Evolutionary conservation across 2,329 filamentous ascomycete genomes (phyloP), one percentile per base, ranked within the genome.

Genomic region (Orbilia brochopaga): DNA sequence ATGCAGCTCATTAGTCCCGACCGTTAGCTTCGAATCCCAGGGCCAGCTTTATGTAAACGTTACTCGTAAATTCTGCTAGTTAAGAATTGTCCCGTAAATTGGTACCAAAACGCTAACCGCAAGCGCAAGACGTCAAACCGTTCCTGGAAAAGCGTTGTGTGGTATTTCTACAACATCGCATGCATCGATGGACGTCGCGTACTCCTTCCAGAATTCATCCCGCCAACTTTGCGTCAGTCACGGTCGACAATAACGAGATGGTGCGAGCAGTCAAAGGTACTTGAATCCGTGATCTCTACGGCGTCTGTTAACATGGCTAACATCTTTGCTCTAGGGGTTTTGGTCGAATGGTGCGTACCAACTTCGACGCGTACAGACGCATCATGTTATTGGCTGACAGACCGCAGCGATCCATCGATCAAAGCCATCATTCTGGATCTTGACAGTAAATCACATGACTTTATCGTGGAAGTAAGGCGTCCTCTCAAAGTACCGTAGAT

Each of bases 391-490:
- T n/a, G 8, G 37, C 15, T 11, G 11, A 32, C 50, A 11, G 23
- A 30, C 50, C 35, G 35, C 7, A 74, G 76, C 62, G 76, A 77
- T 56, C 76, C 76, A 44, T 76, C 75, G 4, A 77, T 77, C 73
- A 77, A 77, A 61, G 76, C 76, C 24, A 77, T 77, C 48, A 76
- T 77, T 35, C 66, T 77, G 27, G 76, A 77, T 44, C 74, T 77
- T 27, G 76, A 77, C 23, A 73, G 73, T 30, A 75, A 76, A 56
- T 69, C 70, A 17, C 75, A 76, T 62, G 73, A 75, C n/a, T 75
- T 74, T 46, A 74, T 77, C 19, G 67, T 76, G 23, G 75, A 77
- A 50, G 73, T 72, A 61, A 37, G 53, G 2, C 11, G 40, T 35
- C 10, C 30, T 6, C 40, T 24, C 4, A 17, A 5, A n/a, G 8